A percentile compares a stretch with the other conserved stretches of the same genome.
phyloP scores from a whole-genome alignment of 1,284 basidiomycete genomes.

The Cutaneotrichosporon sp. region DNA sequence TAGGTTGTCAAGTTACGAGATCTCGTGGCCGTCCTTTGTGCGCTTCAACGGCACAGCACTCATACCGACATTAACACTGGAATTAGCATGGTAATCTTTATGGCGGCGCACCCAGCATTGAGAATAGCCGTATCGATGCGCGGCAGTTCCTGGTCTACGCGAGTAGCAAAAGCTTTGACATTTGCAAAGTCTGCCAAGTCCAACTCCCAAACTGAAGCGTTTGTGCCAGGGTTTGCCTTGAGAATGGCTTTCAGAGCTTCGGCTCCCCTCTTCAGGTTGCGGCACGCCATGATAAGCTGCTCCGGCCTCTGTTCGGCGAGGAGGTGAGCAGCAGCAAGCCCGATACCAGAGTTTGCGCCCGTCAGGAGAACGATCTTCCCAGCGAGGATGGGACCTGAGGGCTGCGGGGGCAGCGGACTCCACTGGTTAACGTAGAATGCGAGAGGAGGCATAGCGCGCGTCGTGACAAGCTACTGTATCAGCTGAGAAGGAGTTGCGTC shows the following conservation, averaged over 20 bases:
- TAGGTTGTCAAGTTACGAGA: no score
- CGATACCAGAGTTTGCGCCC: constrained; percentile 23
- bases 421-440: background rate
- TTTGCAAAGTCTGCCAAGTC: constrained; percentile 12
- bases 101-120: constrained; percentile 13
- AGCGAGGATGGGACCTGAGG: background rate
- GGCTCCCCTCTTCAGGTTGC: constrained; percentile 10
- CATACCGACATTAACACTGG: background rate
- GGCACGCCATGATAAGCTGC: constrained; percentile 22
- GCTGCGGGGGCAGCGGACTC: background rate
- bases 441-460: background rate
- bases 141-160: background rate
- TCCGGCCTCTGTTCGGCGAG: constrained; percentile 13
- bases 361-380: constrained; percentile 23
- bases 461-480: no score
- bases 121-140: constrained; percentile 7
- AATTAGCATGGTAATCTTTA: background rate
- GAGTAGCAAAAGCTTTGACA: constrained; percentile 11
- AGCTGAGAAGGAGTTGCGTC: no score
- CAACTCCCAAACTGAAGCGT: constrained; percentile 18
- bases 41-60: background rate
- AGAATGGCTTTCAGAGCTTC: constrained; percentile 8
- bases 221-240: constrained; percentile 2
- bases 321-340: constrained; percentile 15
- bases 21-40: constrained; percentile 14